Conservation (phyloP, 495 filamentous ascomycete species). For the Lepraria neglecta region DNA sequence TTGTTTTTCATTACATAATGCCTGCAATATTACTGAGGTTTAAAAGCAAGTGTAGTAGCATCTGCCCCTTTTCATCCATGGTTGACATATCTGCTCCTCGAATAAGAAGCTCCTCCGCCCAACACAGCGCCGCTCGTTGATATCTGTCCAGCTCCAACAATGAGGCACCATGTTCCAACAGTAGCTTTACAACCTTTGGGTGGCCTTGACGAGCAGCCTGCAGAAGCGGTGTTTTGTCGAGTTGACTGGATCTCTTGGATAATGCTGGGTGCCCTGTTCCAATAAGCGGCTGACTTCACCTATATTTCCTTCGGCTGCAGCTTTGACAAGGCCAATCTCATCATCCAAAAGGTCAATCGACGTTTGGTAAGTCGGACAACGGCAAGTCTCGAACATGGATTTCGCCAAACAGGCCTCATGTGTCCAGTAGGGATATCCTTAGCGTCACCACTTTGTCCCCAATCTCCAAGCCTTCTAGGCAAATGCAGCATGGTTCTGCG, state of each 20-base stretch:
- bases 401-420: neutral
- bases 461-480: neutral
- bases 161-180: neutral
- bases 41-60: slow-evolving; percentile 24
- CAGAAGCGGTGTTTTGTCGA: neutral
- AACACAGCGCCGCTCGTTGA: neutral
- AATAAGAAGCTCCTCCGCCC: neutral
- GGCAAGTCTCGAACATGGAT: too few relatives aligned
- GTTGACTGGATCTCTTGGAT: neutral
- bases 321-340: neutral
- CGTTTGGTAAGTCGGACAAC: neutral
- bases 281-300: neutral
- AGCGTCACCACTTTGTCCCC: neutral
- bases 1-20: too few relatives aligned
- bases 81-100: neutral
- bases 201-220: neutral
- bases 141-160: neutral
- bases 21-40: too few relatives aligned
- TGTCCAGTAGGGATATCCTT: neutral
- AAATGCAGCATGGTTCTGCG: neutral
- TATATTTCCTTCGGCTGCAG: neutral
- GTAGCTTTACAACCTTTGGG: neutral
- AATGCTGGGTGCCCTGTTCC: neutral
- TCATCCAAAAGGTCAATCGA: neutral
- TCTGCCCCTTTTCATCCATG: neutral